A percentile compares a stretch with the other conserved stretches of the same genome.
Evolutionary conservation across 208 protist species (phyloP).

Genomic region (Trichomonas tenax): DNA sequence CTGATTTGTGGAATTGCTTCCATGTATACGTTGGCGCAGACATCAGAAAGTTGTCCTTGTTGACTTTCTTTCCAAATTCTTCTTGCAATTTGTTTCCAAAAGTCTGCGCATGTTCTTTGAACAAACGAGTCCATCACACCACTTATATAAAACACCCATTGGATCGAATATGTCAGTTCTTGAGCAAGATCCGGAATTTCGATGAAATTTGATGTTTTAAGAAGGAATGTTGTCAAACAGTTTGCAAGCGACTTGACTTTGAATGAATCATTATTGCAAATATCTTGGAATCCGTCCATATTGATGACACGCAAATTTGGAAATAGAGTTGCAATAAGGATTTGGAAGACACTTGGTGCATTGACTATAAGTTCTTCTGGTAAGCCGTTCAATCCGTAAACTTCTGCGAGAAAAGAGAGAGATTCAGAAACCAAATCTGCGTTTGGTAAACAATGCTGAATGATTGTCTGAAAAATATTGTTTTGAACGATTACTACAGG

Average conservation of each 20-base stretch:
- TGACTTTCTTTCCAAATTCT: neutral
- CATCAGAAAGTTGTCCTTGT: neutral
- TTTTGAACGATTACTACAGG: neutral
- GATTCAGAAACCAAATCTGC: neutral
- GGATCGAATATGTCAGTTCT: neutral
- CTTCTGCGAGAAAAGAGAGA: neutral
- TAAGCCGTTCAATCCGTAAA: neutral
- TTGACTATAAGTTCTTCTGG: neutral
- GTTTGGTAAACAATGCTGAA: neutral
- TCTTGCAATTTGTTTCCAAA: neutral
- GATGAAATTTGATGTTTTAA: neutral
- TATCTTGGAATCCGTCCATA: neutral
- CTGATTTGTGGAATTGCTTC: neutral
- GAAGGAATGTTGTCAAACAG: neutral
- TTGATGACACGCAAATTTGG: neutral
- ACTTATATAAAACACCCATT: neutral
- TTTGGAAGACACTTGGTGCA: neutral
- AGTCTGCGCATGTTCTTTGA: neutral
- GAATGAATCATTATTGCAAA: neutral
- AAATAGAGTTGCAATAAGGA: neutral
- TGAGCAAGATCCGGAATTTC: neutral
- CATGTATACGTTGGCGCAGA: neutral
- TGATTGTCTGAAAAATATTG: neutral
- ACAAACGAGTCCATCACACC: neutral
- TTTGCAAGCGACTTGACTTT: neutral